phyloP scores from a whole-genome alignment of 257 asterid genomes.

The Salvia splendens region DNA sequence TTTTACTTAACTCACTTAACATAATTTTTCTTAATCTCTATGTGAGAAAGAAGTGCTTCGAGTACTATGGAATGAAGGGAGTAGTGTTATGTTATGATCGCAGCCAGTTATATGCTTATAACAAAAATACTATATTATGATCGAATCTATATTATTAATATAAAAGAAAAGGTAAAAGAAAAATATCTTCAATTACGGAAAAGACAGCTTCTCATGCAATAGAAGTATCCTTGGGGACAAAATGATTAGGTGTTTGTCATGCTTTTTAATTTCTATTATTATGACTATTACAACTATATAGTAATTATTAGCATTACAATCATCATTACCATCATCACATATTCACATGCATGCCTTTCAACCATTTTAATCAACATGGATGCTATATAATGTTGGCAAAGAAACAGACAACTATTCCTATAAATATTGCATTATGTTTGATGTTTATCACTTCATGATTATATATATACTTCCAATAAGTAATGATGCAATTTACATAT shows the following conservation, averaged over 20 bases:
- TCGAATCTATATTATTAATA: too few relatives aligned
- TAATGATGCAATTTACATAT: not conserved
- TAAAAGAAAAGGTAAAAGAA: not conserved
- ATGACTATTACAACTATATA: constrained; percentile 31
- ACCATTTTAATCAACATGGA: constrained; percentile 45
- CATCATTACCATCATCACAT: constrained; percentile 47
- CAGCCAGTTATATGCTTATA: too few relatives aligned
- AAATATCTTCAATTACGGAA: not conserved
- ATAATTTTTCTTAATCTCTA: too few relatives aligned
- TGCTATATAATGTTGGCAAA: constrained; percentile 40
- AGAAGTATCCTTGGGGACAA: constrained; percentile 40
- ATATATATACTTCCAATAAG: not conserved
- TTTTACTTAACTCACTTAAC: too few relatives aligned
- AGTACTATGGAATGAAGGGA: too few relatives aligned
- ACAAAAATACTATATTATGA: too few relatives aligned
- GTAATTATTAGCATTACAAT: constrained; percentile 40
- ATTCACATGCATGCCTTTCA: constrained; percentile 46
- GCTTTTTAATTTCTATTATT: constrained; percentile 35
- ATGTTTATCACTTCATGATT: not conserved
- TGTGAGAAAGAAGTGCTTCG: too few relatives aligned
- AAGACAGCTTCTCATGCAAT: constrained; percentile 41
- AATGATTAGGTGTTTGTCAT: constrained; percentile 42
- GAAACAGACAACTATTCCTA: constrained; percentile 33
- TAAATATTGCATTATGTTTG: constrained; percentile 34
- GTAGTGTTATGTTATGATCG: too few relatives aligned